These are phyloP conservation scores for Aspergillus funiculosus DNA, from an alignment of 495 filamentous ascomycete genomes.

Conservation along the genomic window DNA sequence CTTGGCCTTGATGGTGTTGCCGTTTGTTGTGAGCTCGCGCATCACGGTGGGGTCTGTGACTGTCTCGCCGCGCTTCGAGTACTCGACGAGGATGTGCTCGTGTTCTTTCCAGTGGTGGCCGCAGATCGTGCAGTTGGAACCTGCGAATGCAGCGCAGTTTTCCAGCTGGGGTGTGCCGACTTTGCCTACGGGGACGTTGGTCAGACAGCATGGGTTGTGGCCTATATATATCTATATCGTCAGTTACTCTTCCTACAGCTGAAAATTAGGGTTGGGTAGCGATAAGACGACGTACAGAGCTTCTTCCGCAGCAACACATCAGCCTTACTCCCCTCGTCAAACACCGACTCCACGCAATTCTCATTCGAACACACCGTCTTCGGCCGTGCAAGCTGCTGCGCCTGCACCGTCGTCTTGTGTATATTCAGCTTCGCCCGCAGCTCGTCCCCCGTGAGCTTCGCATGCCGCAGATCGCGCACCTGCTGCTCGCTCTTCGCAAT, in stretches of 20 bases:
- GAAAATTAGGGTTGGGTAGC: background rate
- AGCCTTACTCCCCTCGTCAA: background rate
- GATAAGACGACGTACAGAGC: background rate
- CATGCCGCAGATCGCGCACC: background rate
- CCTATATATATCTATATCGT: background rate
- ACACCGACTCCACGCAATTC: slow-evolving; percentile 1
- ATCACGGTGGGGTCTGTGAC: background rate
- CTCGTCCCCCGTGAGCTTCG: background rate
- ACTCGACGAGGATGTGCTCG: slow-evolving; percentile 11
- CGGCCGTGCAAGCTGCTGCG: background rate
- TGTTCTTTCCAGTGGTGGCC: slow-evolving; percentile 7
- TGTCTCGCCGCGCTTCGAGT: slow-evolving; percentile 3
- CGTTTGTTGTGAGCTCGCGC: slow-evolving; percentile 1
- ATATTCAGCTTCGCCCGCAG: background rate
- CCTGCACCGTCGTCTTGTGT: slow-evolving; percentile 7
- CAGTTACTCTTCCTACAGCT: background rate
- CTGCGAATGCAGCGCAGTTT: slow-evolving; percentile 1
- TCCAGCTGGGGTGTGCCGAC: slow-evolving; percentile 10
- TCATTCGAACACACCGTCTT: slow-evolving; percentile 8
- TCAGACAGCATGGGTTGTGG: slow-evolving; percentile 7
- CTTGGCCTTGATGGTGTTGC: slow-evolving; percentile 4
- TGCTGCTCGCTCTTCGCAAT: slow-evolving; percentile 4
- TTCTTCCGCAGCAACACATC: slow-evolving; percentile 7
- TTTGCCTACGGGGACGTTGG: slow-evolving; percentile 8
- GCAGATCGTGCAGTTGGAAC: background rate